Evolutionary conservation across 768 basidiomycete genomes (phyloP).

Genomic region (Leucosporidium yakuticum): DNA sequence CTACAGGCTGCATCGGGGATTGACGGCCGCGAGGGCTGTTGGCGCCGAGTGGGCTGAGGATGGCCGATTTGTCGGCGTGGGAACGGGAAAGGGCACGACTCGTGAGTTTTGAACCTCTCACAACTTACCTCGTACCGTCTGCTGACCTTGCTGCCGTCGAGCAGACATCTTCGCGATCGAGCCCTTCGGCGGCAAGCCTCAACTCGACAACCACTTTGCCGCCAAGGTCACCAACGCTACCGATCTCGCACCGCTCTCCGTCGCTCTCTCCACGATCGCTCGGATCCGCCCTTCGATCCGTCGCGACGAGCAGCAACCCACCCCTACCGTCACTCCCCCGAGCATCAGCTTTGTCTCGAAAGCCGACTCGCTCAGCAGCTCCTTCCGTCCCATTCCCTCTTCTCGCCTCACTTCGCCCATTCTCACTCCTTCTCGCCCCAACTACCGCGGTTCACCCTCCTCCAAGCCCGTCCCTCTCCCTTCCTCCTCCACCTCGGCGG

Average conservation of each 20-base stretch:
- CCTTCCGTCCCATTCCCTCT: constrained; percentile 5
- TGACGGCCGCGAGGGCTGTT: constrained; percentile 14
- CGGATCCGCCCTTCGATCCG: constrained; percentile 10
- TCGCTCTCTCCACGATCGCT: constrained; percentile 17
- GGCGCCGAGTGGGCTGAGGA: constrained; percentile 25
- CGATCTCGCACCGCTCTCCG: constrained; percentile 24
- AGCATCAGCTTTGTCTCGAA: constrained; percentile 20
- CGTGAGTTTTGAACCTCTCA: neutral
- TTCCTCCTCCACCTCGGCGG: neutral
- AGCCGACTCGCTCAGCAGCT: neutral
- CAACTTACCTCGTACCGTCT: neutral
- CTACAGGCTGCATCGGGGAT: constrained; percentile 33
- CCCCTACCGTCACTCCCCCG: neutral
- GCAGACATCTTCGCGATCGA: constrained; percentile 30
- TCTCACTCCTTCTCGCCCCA: neutral
- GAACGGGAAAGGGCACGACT: constrained; percentile 30
- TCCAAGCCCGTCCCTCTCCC: neutral
- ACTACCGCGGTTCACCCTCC: neutral
- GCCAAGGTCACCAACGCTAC: constrained; percentile 12
- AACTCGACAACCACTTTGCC: constrained; percentile 17
- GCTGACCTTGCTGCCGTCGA: neutral
- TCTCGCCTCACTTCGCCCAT: neutral
- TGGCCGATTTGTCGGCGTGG: constrained; percentile 29
- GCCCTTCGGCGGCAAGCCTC: constrained; percentile 25
- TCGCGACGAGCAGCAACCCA: neutral